Conservation (phyloP, 2,329 filamentous ascomycete genomes). For the Mycosphaerella sp. region DNA sequence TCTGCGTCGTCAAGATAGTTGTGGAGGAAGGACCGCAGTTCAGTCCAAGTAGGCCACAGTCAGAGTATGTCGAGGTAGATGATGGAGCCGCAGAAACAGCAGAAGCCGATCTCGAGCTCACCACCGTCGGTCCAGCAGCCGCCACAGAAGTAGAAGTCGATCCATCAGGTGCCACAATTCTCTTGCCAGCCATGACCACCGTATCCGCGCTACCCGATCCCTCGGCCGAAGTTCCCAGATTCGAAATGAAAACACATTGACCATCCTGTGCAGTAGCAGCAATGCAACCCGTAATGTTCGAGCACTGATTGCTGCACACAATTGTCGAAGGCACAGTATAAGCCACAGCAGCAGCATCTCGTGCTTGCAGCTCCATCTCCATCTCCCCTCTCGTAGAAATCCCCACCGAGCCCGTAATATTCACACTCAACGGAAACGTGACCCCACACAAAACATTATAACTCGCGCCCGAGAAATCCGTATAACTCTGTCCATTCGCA, state of each 20-base stretch:
- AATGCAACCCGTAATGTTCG: conserved; percentile 15
- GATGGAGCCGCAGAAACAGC: conserved; percentile 1
- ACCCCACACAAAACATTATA: conserved; percentile 29
- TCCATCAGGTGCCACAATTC: conserved; percentile 6
- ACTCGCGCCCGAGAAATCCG: conserved; percentile 23
- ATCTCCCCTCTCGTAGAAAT: background rate
- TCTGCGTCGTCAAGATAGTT: background rate
- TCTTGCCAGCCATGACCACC: conserved; percentile 17
- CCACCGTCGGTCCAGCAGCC: conserved; percentile 8
- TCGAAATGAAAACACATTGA: conserved; percentile 19
- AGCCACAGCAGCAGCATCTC: background rate
- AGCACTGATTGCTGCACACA: conserved; percentile 23
- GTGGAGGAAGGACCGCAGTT: background rate
- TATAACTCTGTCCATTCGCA: conserved; percentile 22
- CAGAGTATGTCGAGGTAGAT: background rate
- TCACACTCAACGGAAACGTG: conserved; percentile 17
- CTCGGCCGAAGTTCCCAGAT: conserved; percentile 10
- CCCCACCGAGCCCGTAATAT: background rate
- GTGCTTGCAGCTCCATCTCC: background rate
- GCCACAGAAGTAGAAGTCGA: conserved; percentile 6
- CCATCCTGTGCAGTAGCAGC: conserved; percentile 15
- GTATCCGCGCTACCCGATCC: conserved; percentile 20
- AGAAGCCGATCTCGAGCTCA: conserved; percentile 7
- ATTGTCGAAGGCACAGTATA: conserved; percentile 7
- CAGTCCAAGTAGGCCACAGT: conserved; percentile 3